Evolutionary conservation across 2,329 filamentous ascomycete genomes (phyloP).

Genomic region (Hypoxylon sp.): DNA sequence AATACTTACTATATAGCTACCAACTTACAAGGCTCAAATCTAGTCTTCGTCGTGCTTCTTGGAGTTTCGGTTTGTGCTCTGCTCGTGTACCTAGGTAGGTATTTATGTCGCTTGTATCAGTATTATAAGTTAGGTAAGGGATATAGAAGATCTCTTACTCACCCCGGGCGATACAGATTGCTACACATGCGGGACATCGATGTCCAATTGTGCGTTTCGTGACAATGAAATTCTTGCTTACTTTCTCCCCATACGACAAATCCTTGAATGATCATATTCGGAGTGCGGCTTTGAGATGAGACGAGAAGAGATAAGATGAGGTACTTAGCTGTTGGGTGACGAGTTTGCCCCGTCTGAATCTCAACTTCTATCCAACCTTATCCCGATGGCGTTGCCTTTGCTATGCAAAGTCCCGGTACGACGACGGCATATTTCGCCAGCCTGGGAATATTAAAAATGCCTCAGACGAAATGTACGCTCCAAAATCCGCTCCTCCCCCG

Average conservation of each 20-base stretch:
- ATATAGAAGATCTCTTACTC: background rate
- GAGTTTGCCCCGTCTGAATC: conserved; percentile 21
- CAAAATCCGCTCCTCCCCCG: background rate
- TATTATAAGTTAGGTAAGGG: conserved; percentile 29
- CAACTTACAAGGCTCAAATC: background rate
- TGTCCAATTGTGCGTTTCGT: conserved; percentile 1
- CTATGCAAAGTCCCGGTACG: conserved; percentile 32
- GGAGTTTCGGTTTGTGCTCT: conserved; percentile 3
- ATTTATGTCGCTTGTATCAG: conserved; percentile 18
- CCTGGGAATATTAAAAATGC: conserved; percentile 25
- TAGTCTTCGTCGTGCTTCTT: conserved; percentile 1
- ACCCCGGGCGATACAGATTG: background rate
- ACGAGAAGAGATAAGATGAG: conserved; percentile 14
- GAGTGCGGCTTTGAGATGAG: conserved; percentile 28
- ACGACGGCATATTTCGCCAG: conserved; percentile 14
- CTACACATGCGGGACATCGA: background rate
- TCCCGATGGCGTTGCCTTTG: conserved; percentile 21
- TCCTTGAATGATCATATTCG: conserved; percentile 10
- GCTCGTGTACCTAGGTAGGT: conserved; percentile 10
- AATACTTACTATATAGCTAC: background rate
- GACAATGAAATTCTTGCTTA: conserved; percentile 10
- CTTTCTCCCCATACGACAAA: conserved; percentile 4
- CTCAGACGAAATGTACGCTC: conserved; percentile 18
- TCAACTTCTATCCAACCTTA: conserved; percentile 16
- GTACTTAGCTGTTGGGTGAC: conserved; percentile 21